Conservation (phyloP, 805 yeast species). For the Candida vartiovaarae region DNA sequence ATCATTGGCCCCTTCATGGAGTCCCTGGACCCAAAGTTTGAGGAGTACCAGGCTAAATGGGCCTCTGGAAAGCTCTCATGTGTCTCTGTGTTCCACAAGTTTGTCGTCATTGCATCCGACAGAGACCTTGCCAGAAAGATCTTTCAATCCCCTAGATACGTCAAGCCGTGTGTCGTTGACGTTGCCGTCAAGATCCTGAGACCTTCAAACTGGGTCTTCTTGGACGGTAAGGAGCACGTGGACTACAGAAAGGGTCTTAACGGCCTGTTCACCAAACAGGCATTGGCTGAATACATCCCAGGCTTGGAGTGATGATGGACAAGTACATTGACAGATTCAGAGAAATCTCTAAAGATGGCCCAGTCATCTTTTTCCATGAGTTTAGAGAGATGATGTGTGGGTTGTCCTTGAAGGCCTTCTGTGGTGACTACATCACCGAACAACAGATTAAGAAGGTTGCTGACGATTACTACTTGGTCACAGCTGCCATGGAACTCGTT, state of each 20-base stretch:
- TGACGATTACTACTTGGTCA: slow-evolving; percentile 85
- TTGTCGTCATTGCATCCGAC: slow-evolving; percentile 87
- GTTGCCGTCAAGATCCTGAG: slow-evolving; percentile 91
- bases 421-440: slow-evolving; percentile 91
- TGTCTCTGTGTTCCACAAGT: slow-evolving; percentile 96
- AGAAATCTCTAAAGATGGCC: slow-evolving; percentile 51
- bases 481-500: slow-evolving; percentile 94
- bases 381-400: slow-evolving; percentile 97
- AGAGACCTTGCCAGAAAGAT: slow-evolving; percentile 87
- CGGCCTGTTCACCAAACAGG: slow-evolving; percentile 79
- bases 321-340: slow-evolving; percentile 64
- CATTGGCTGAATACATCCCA: slow-evolving; percentile 80
- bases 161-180: slow-evolving; percentile 97
- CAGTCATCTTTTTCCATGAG: slow-evolving; percentile 79
- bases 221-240: slow-evolving; percentile 91
- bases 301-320: slow-evolving; percentile 78
- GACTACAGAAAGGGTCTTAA: slow-evolving; percentile 90
- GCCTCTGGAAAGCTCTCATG: slow-evolving; percentile 89
- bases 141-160: slow-evolving; percentile 76
- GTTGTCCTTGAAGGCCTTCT: slow-evolving; percentile 83
- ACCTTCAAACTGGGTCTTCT: slow-evolving; percentile 96
- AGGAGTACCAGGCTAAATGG: slow-evolving; percentile 91
- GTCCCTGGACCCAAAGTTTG: slow-evolving; percentile 91
- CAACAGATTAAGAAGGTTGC: slow-evolving; percentile 84
- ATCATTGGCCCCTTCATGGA: slow-evolving; percentile 95